A percentile compares a stretch with the other conserved stretches of the same genome.
Conservation (phyloP, 2,329 filamentous ascomycete species). For the Neoscytalidium dimidiatum region DNA sequence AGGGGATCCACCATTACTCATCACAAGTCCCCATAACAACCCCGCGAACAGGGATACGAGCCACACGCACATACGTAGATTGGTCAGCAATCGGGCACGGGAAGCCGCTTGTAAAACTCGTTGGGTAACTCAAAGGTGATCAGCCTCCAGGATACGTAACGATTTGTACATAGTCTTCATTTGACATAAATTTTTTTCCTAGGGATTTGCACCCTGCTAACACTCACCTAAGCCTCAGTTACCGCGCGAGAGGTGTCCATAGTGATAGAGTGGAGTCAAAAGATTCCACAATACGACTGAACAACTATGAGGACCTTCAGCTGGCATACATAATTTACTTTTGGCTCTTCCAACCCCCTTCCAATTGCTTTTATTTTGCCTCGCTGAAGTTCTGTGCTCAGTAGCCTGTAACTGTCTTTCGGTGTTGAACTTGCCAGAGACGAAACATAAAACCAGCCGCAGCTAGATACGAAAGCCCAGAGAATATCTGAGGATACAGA, state of each 20-base stretch:
- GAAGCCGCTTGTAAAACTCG: neutral
- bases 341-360: neutral
- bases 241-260: neutral
- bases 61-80: neutral
- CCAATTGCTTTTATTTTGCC: neutral
- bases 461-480: slow-evolving; percentile 37
- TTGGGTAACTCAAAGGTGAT: too few species aligned
- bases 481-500: slow-evolving; percentile 43
- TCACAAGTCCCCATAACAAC: neutral
- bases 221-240: neutral
- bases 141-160: too few species aligned
- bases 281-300: neutral
- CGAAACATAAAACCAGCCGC: slow-evolving; percentile 36
- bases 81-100: neutral
- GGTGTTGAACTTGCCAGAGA: slow-evolving; percentile 14
- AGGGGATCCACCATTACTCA: neutral
- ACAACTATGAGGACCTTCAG: neutral
- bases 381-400: neutral
- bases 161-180: too few species aligned
- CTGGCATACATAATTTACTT: neutral
- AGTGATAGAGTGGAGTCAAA: neutral
- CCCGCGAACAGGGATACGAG: neutral
- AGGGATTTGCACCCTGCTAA: neutral
- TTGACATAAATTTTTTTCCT: neutral
- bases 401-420: neutral